Base-by-base conservation (phyloP, 2,329 filamentous ascomycete species). In the Cordyceps militaris region DNA sequence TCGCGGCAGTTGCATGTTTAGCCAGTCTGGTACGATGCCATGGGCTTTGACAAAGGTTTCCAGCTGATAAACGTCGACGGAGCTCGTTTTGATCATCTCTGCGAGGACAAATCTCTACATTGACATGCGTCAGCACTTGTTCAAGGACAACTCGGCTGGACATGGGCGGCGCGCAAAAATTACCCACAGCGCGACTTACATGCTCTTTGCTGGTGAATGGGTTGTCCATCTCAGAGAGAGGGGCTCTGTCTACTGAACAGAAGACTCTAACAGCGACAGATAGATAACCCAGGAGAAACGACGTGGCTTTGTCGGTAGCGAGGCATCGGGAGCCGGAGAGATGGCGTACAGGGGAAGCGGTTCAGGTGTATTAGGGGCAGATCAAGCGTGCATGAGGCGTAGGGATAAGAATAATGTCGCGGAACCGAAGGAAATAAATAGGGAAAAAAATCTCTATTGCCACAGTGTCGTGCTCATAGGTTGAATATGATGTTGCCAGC, bases 41-140 rank as follows among this genome's bases (percentile, higher is more conserved):
- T 75, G 68, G 40, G 65, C 61, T 60, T 65, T 75, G 62, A 83
- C 71, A 60, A 84, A 81, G 13, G 70, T 69, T 21, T 76, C 73
- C 30, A 84, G 67, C 19, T 66, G 67, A 11, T 71, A 66, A 24
- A 81, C 66, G 57, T 80, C 75, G 59, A 83, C 68, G 30, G 73
- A 68, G 70, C 80, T 83, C 60, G 73, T 74, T 64, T 83, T 84
- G 68, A 84, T 78, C 63, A 83, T 79, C 68, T 84, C 81, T 58
- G 75, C 78, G 57, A 84, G 74, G 60, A 83, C 71, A 65, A 82
- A 82, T 61, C 80, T 79, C 81, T 84, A 64, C n/a, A 49, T n/a
- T 43, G 56, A 10, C 47, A 24, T 3, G 38, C 55, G 3, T 38
- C 28, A 58, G 43, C 54, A 10, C 11, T 50, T 28, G 19, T 23